A percentile compares a stretch with the other conserved stretches of the same genome.
phyloP scores from a whole-genome alignment of 2,329 filamentous ascomycete genomes.

The Setomelanomma holmii region DNA sequence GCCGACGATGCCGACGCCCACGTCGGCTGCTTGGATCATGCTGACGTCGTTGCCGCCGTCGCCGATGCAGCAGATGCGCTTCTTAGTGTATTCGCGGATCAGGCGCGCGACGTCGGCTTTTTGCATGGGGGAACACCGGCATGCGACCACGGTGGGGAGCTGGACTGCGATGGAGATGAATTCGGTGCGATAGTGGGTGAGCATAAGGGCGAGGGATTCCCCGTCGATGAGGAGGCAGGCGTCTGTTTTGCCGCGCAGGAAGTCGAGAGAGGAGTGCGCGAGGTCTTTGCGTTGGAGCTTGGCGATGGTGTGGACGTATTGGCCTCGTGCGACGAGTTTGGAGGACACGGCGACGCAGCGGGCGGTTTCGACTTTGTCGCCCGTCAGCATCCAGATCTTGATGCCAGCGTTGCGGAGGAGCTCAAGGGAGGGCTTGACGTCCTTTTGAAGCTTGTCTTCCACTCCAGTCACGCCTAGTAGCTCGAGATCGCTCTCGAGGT shows the following conservation, averaged over 20 bases:
- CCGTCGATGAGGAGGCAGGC: slow-evolving; percentile 95
- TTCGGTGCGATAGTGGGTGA: slow-evolving; percentile 79
- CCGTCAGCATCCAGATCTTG: slow-evolving; percentile 99
- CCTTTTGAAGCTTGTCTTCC: slow-evolving; percentile 93
- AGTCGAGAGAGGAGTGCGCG: slow-evolving; percentile 87
- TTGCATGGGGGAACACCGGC: slow-evolving; percentile 94
- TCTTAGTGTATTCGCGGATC: slow-evolving; percentile 90
- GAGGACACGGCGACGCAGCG: slow-evolving; percentile 95
- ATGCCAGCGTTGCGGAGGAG: slow-evolving; percentile 95
- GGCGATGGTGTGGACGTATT: slow-evolving; percentile 93
- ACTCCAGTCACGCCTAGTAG: slow-evolving; percentile 97
- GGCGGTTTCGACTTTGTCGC: slow-evolving; percentile 97
- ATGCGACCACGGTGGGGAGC: slow-evolving; percentile 91
- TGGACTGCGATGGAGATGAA: slow-evolving; percentile 90
- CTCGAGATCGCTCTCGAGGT: slow-evolving; percentile 87
- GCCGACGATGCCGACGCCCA: slow-evolving; percentile 96
- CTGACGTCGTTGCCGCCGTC: slow-evolving; percentile 98
- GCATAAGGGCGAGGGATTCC: slow-evolving; percentile 83
- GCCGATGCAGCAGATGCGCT: slow-evolving; percentile 95
- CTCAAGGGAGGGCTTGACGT: slow-evolving; percentile 95
- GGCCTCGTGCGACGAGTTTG: slow-evolving; percentile 89
- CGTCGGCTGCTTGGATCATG: slow-evolving; percentile 98
- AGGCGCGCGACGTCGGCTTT: slow-evolving; percentile 93
- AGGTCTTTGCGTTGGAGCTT: slow-evolving; percentile 83
- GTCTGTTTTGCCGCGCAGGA: slow-evolving; percentile 81